Evolutionary conservation across 2,329 filamentous ascomycete genomes (phyloP), one percentile per base, ranked within the genome.

Genomic region (Penicillium sp.): DNA sequence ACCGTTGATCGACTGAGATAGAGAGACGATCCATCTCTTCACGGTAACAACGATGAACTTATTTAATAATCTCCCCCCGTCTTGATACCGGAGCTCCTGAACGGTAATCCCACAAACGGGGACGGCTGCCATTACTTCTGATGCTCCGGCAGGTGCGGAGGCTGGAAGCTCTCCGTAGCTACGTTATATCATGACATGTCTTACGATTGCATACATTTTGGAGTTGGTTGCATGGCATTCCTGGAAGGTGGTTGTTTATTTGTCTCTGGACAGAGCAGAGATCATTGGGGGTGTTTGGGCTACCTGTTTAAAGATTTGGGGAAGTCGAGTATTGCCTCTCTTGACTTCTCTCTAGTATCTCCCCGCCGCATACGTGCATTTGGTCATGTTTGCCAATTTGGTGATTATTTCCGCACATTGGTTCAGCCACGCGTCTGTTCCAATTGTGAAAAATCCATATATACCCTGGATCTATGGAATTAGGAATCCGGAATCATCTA

Each of bases 1-100:
- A 65, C 82, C 84, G 17, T 69, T 88, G 54, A 88, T 88, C 59
- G 84, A 88, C 69, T 88, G 79, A 86, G 53, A 41, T 19, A 38
- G 46, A 1, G 19, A n/a, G 26, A 50, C 46, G 26, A 33, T 42
- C 6, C 54, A 43, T 26, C 56, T 65, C 59, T 59, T 41, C 48
- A 59, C 19, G 56, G 55, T 48, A 60, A 58, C 37, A 56, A 60
- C 45, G 55, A 65, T 46, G 49, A 51, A 47, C 43, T 50, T 60
- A 65, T 56, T 53, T 56, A 50, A 63, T 67, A 43, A 25, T 19
- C 10, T 17, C 19, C 40, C 30, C 19, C 48, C 56, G 54, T 57
- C 41, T 51, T 44, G 53, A 50, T 25, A 26, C 22, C 19, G 38
- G 22, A 19, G 16, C 16, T 38, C 37, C 50, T 47, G 8, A 10